These are phyloP conservation scores for Magnolia kwangsiensis DNA, from an alignment of 164 flowering plant genomes.

Conservation along the genomic window DNA sequence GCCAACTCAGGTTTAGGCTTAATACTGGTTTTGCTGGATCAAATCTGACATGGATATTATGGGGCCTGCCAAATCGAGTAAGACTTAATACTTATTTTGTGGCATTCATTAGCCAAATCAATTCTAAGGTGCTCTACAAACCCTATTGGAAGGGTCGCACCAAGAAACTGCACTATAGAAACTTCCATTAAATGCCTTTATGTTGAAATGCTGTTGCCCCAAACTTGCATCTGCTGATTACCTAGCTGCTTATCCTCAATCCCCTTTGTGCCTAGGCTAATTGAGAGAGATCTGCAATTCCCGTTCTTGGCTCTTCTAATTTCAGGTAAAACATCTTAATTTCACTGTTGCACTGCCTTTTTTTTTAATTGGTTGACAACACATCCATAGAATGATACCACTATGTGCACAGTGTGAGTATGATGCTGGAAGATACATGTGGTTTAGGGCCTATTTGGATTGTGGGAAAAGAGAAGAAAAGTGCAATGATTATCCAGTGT, in stretches of 20 bases:
- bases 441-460: background rate
- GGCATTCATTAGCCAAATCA: too few relatives aligned
- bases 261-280: conserved; percentile 44
- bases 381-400: background rate
- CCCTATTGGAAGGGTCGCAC: background rate
- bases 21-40: too few relatives aligned
- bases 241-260: background rate
- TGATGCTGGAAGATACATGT: background rate
- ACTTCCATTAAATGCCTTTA: background rate
- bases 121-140: background rate
- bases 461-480: too few relatives aligned
- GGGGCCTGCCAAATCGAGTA: too few relatives aligned
- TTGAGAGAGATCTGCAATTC: conserved; percentile 63
- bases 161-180: background rate
- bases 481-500: too few relatives aligned
- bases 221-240: background rate
- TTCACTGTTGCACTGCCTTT: background rate
- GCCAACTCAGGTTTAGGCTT: too few relatives aligned
- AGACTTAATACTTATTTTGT: too few relatives aligned
- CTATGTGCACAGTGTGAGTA: background rate
- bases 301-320: conserved; percentile 91
- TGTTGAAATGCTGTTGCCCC: background rate
- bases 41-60: too few relatives aligned
- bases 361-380: background rate
- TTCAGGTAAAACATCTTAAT: conserved; percentile 55